phyloP scores from a whole-genome alignment of 139 green algal genomes.

The Picochlorum sp. region DNA sequence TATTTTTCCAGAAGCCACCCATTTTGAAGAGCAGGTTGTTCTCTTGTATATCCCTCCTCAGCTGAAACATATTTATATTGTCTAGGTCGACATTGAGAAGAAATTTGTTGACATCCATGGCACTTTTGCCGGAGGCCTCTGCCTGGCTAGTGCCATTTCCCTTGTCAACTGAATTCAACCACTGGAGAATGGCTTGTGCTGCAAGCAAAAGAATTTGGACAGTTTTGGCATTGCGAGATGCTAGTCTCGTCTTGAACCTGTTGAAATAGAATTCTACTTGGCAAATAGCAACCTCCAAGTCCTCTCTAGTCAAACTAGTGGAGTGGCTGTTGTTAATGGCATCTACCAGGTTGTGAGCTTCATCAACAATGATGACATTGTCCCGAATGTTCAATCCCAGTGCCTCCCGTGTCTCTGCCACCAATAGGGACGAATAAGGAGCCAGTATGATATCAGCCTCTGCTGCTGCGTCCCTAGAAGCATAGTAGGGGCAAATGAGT shows the following conservation, averaged over 20 bases:
- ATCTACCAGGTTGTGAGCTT: constrained; percentile 92
- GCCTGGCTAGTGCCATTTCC: too few relatives aligned
- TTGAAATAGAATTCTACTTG: constrained; percentile 57
- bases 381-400: constrained; percentile 56
- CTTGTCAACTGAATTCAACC: not conserved
- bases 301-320: constrained; percentile 29
- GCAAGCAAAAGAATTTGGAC: constrained; percentile 45
- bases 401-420: constrained; percentile 40
- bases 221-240: constrained; percentile 49
- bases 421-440: constrained; percentile 66
- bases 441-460: constrained; percentile 81
- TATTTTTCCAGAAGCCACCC: constrained; percentile 21
- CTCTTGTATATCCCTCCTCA: constrained; percentile 63
- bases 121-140: not conserved
- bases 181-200: constrained; percentile 5
- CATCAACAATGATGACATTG: constrained; percentile 85
- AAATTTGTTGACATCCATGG: constrained; percentile 72
- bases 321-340: constrained; percentile 66
- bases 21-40: constrained; percentile 83
- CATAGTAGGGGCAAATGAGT: constrained; percentile 87
- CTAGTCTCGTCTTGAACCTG: constrained; percentile 62
- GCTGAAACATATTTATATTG: constrained; percentile 84
- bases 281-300: constrained; percentile 22
- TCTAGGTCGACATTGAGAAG: constrained; percentile 68
- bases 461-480: constrained; percentile 42